Base-by-base conservation (phyloP, 495 filamentous ascomycete species). In the Usnea hakonensis region DNA sequence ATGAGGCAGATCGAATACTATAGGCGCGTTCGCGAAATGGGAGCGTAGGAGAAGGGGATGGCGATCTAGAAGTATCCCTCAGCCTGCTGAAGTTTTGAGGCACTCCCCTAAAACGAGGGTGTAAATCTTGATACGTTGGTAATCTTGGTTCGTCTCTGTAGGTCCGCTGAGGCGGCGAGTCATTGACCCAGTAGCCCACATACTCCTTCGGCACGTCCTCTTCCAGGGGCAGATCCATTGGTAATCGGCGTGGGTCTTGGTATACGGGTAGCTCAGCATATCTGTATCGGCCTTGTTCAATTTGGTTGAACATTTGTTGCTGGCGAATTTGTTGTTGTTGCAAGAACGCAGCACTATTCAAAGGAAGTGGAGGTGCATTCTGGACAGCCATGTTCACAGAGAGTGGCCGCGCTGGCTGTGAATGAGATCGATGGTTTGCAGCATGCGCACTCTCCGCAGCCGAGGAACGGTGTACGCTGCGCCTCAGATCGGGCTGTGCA, bases 131-230 rank as follows among this genome's bases (percentile, higher is more conserved):
- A 44, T 76, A 77, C 1, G 77, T 57, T 2, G 82, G 73, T 23
- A 82, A 64, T n/a, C 75, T 74, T 28, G 74, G 66, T 32, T 75
- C 75, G 26, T 81, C 81, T 44, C 78, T 74, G 58, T 77, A 79
- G 8, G 74, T 58, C 40, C 78, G 78, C n/a, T 79, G 64, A 59
- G 84, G 78, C 38, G 83, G 78, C 6, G 84, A 81, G 38, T 79
- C 79, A 17, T 76, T 81, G 54, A 87, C 73, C 66, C 87, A 89
- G 68, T 85, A 86, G 0, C 85, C 84, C 63, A 87, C 73, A 70
- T 88, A 86, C 65, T 88, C 85, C 61, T 84, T 80, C 40, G 75
- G 60, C 58, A 76, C 65, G 59, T 70, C 72, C 65, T 83, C 78
- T 55, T 82, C 80, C 58, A 53, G 66, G n/a, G 46, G 54, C 14